Evolutionary conservation across 2,329 filamentous ascomycete species (phyloP).

Genomic region (Phyllosticta ampelicida): DNA sequence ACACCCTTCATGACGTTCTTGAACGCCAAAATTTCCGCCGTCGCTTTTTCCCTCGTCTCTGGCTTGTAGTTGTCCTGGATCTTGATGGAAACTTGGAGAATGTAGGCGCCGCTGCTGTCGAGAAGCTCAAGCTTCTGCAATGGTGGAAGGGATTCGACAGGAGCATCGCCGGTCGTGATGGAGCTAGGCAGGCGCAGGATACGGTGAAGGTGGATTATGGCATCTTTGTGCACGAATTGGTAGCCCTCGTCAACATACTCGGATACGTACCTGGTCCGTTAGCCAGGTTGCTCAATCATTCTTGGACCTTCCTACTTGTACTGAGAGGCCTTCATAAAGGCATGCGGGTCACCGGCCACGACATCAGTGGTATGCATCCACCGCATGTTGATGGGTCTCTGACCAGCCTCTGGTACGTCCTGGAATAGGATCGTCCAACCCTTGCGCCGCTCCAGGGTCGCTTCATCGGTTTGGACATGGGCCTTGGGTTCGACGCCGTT

Average conservation of each 20-base stretch:
- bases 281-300: not conserved
- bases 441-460: conserved; percentile 15
- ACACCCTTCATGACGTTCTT: conserved; percentile 46
- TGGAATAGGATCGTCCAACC: conserved; percentile 30
- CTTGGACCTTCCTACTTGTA: conserved; percentile 29
- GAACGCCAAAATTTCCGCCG: conserved; percentile 44
- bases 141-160: conserved; percentile 30
- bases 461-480: conserved; percentile 9
- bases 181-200: conserved; percentile 37
- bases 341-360: conserved; percentile 38
- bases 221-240: conserved; percentile 47
- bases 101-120: conserved; percentile 46
- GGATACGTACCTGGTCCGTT: conserved; percentile 39
- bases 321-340: conserved; percentile 41
- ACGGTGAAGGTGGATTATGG: conserved; percentile 46
- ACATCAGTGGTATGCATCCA: conserved; percentile 40
- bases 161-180: conserved; percentile 21
- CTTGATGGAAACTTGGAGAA: conserved; percentile 48
- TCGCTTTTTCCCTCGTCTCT: conserved; percentile 43
- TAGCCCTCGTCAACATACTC: conserved; percentile 48
- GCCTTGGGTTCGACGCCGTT: conserved; percentile 5
- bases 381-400: conserved; percentile 43
- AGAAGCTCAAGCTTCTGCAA: conserved; percentile 38
- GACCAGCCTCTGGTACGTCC: conserved; percentile 38
- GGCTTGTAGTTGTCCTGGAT: conserved; percentile 46